phyloP scores from a whole-genome alignment of 805 yeast species.

The Lipomyces oligophaga region DNA sequence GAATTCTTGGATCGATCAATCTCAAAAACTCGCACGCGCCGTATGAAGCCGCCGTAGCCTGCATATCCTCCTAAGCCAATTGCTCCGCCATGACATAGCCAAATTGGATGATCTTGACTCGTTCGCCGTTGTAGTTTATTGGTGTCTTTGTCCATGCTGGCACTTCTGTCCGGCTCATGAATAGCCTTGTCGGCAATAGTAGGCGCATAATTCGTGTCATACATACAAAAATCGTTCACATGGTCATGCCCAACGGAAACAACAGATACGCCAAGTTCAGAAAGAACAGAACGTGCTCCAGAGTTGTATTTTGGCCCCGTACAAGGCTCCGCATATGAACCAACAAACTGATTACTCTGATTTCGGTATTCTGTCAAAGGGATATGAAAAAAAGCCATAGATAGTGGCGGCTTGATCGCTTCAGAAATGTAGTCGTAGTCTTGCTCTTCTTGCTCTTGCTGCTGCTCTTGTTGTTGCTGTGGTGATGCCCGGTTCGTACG shows the following conservation, averaged over 20 bases:
- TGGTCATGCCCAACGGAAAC: conserved; percentile 92
- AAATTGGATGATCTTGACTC: conserved; percentile 47
- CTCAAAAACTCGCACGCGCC: conserved; percentile 72
- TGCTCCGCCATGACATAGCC: conserved; percentile 95
- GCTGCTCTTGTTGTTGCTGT: too few relatives aligned
- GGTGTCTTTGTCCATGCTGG: not conserved
- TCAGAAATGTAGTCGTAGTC: conserved; percentile 30
- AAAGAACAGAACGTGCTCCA: conserved; percentile 57
- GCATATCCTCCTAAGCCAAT: conserved; percentile 95
- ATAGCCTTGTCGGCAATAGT: conserved; percentile 28
- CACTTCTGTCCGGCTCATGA: not conserved
- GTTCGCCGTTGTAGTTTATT: too few relatives aligned
- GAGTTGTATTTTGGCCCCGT: conserved; percentile 74
- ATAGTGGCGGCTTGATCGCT: conserved; percentile 42
- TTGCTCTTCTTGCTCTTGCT: too few relatives aligned
- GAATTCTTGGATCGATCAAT: conserved; percentile 49
- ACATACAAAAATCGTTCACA: conserved; percentile 83
- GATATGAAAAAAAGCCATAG: conserved; percentile 92
- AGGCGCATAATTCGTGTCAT: conserved; percentile 41
- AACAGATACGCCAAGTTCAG: conserved; percentile 66
- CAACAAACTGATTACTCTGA: conserved; percentile 46
- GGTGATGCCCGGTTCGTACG: conserved; percentile 28
- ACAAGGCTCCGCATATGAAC: conserved; percentile 64
- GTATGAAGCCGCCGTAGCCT: conserved; percentile 82
- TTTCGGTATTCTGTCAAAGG: conserved; percentile 83